phyloP scores from a whole-genome alignment of 345 rosid genomes.

The Punica granatum region DNA sequence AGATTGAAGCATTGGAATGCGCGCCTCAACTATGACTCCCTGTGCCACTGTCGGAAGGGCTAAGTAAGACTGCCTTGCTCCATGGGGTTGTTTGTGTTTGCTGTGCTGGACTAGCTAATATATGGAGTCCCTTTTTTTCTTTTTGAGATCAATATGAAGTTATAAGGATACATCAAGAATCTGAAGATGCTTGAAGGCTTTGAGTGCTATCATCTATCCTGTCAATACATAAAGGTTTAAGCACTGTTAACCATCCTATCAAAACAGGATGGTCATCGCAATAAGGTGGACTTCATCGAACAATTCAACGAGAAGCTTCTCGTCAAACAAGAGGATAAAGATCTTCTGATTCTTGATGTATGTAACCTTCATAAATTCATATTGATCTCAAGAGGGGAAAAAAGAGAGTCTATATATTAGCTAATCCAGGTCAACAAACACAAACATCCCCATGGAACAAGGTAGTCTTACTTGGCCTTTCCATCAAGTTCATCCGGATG shows the following conservation, averaged over 20 bases:
- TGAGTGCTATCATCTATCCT: too few relatives aligned
- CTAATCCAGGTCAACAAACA: not conserved
- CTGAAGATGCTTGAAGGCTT: too few relatives aligned
- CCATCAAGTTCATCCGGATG: not conserved
- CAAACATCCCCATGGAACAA: not conserved
- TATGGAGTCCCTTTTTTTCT: not conserved
- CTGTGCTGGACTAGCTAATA: not conserved
- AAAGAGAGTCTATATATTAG: not conserved
- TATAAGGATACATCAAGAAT: constrained; percentile 66
- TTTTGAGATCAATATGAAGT: not conserved
- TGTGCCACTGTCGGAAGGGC: not conserved
- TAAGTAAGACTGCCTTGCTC: not conserved
- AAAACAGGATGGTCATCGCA: constrained; percentile 96
- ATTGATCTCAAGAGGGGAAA: too few relatives aligned
- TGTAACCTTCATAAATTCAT: constrained; percentile 15
- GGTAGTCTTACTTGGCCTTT: not conserved
- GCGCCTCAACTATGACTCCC: not conserved
- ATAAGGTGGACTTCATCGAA: constrained; percentile 97
- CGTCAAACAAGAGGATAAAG: constrained; percentile 92
- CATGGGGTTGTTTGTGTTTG: not conserved
- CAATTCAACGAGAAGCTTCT: too few relatives aligned
- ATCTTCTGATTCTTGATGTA: constrained; percentile 96
- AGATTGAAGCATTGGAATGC: not conserved
- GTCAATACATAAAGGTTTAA: too few relatives aligned
- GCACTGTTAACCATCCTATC: too few relatives aligned